Evolutionary conservation across 768 basidiomycete genomes (phyloP), one percentile per base, ranked within the genome.

Genomic region (Leccinum pellstonianum): DNA sequence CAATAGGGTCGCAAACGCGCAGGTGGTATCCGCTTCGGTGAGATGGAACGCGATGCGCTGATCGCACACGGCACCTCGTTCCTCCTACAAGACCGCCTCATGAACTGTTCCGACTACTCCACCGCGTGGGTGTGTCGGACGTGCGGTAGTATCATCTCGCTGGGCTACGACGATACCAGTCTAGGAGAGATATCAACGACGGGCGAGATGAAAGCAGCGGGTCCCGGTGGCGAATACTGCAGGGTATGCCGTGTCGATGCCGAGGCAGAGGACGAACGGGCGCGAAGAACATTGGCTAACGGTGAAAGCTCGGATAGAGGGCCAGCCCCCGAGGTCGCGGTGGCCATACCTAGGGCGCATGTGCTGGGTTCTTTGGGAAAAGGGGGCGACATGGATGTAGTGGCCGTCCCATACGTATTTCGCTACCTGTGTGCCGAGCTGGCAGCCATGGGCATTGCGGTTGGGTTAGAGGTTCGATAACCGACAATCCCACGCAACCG

Each of bases 91-190:
- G 97, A 99, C 77, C 83, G 97, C 58, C 78, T 99, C 71, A 98
- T 99, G 97, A 99, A 99, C 77, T 99, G 97, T 72, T 98, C 96
- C 27, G 97, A 99, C 76, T 99, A 98, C 75, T 98, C 97, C 27
- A 98, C 95, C 0, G 93, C 97, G 4, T 99, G 97, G 97, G 95
- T 98, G 11, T 99, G 97, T 75, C 84, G 97, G 55, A 90, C 88
- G 2, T 99, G 97, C 71, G 97, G 97, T 17, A 95, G 92, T 70
- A 81, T 99, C 56, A 92, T 98, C 66, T 95, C 95, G 9, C 81
- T 99, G 55, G 97, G 97, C 23, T 98, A 96, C 75, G 95, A 98
- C 62, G 93, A 97, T 71, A 80, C 88, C 70, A 83, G 79, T 61
- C 78, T 91, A 19, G 89, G 91, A 57, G 86, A 87, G 73, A 79